Evolutionary conservation across 202 grass and related monocot genomes (phyloP).

Genomic region (Schoenoplectus tabernaemontani): DNA sequence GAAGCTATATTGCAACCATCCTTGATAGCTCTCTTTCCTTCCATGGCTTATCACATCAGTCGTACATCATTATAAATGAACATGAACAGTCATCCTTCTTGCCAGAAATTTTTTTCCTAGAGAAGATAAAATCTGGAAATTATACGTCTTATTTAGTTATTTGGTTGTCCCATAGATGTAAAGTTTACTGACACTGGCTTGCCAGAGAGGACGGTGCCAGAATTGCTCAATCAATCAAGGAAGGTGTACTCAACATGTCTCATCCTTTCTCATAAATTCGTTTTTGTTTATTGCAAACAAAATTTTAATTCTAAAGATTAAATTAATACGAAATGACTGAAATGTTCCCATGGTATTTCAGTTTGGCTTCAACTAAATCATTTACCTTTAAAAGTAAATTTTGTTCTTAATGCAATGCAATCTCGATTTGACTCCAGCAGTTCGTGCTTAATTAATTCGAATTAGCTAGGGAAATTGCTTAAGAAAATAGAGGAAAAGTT

Average conservation of each 20-base stretch:
- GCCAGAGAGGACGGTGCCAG: not conserved
- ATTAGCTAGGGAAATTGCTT: not conserved
- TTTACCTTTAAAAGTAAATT: not conserved
- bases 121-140: not conserved
- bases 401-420: not conserved
- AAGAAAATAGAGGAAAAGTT: not conserved
- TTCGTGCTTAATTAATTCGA: not conserved
- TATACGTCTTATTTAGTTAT: not conserved
- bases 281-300: not conserved
- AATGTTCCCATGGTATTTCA: not conserved
- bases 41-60: slow-evolving; percentile 55
- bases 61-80: slow-evolving; percentile 40
- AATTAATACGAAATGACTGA: not conserved
- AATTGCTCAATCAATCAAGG: not conserved
- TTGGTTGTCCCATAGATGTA: not conserved
- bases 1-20: slow-evolving; percentile 71
- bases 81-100: not conserved
- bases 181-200: not conserved
- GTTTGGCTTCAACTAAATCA: not conserved
- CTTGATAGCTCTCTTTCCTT: slow-evolving; percentile 49
- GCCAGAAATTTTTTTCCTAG: not conserved
- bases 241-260: not conserved
- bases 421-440: not conserved
- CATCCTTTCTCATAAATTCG: not conserved
- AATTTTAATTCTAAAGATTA: not conserved